Conservation (phyloP, 2,329 filamentous ascomycete genomes). For the Diplodia intermedia region DNA sequence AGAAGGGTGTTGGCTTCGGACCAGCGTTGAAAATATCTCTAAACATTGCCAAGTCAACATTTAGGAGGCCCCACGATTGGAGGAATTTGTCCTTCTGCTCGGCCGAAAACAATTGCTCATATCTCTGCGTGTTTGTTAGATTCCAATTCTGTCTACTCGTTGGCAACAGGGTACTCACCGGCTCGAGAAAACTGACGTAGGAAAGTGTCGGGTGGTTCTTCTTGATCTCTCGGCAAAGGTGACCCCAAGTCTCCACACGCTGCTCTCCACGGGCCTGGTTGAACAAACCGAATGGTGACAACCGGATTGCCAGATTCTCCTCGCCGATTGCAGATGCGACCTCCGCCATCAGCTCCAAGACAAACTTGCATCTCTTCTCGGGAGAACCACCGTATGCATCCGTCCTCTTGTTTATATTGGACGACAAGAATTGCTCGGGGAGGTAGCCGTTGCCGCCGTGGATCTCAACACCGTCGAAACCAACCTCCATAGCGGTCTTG, state of each 20-base stretch:
- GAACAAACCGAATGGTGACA: constrained; percentile 55
- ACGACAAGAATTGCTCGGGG: constrained; percentile 60
- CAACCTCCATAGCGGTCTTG: constrained; percentile 61
- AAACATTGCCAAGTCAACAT: constrained; percentile 57
- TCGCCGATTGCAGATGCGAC: constrained; percentile 45
- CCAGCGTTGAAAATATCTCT: constrained; percentile 57
- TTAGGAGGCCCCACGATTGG: constrained; percentile 54
- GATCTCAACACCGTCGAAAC: constrained; percentile 62
- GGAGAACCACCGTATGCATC: constrained; percentile 60
- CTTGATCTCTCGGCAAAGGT: constrained; percentile 60
- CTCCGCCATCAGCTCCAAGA: constrained; percentile 58
- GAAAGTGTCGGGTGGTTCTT: constrained; percentile 52
- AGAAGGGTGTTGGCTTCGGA: constrained; percentile 55
- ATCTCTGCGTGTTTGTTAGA: constrained; percentile 42
- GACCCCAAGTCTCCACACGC: constrained; percentile 61
- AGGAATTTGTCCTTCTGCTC: constrained; percentile 60
- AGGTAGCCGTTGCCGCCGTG: constrained; percentile 60
- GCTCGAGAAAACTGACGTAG: constrained; percentile 65
- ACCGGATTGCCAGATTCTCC: constrained; percentile 44
- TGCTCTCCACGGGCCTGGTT: constrained; percentile 60
- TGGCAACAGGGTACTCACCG: constrained; percentile 38
- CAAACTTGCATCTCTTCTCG: constrained; percentile 63
- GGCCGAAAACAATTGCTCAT: constrained; percentile 60
- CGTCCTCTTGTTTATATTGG: constrained; percentile 57
- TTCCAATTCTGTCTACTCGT: not conserved